Conservation (phyloP, 2,329 filamentous ascomycete species). For the Colletotrichum lupini region DNA sequence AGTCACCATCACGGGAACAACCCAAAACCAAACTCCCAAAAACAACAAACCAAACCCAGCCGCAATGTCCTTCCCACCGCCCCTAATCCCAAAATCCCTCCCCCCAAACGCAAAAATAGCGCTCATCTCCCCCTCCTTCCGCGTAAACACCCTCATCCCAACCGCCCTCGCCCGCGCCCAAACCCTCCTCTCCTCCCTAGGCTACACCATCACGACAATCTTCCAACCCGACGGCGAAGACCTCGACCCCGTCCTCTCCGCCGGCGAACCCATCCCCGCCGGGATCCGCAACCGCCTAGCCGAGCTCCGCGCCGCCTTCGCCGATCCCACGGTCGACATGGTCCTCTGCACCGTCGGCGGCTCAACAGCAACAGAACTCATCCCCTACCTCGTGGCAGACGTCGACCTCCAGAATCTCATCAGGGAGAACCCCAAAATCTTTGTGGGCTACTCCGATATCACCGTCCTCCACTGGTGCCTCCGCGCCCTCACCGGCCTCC, state of each 20-base stretch:
- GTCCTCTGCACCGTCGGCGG: slow-evolving; percentile 55
- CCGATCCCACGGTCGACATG: slow-evolving; percentile 47
- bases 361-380: slow-evolving; percentile 50
- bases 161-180: slow-evolving; percentile 44
- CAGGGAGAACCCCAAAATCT: slow-evolving; percentile 51
- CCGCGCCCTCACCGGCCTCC: slow-evolving; percentile 48
- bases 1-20: neutral
- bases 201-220: slow-evolving; percentile 48
- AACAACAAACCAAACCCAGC: neutral
- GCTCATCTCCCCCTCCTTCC: slow-evolving; percentile 52
- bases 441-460: slow-evolving; percentile 56
- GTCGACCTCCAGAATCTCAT: slow-evolving; percentile 46
- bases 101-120: slow-evolving; percentile 50
- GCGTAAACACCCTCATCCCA: slow-evolving; percentile 46
- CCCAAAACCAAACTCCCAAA: neutral
- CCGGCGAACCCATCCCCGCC: slow-evolving; percentile 45
- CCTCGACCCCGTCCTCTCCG: slow-evolving; percentile 13
- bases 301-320: slow-evolving; percentile 52
- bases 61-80: slow-evolving; percentile 21
- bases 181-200: slow-evolving; percentile 42
- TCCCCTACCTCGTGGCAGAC: slow-evolving; percentile 50
- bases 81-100: slow-evolving; percentile 42
- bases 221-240: slow-evolving; percentile 36
- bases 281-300: slow-evolving; percentile 48
- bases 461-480: slow-evolving; percentile 56